phyloP scores from a whole-genome alignment of 305 asterid species.

The Ilex paraguariensis region DNA sequence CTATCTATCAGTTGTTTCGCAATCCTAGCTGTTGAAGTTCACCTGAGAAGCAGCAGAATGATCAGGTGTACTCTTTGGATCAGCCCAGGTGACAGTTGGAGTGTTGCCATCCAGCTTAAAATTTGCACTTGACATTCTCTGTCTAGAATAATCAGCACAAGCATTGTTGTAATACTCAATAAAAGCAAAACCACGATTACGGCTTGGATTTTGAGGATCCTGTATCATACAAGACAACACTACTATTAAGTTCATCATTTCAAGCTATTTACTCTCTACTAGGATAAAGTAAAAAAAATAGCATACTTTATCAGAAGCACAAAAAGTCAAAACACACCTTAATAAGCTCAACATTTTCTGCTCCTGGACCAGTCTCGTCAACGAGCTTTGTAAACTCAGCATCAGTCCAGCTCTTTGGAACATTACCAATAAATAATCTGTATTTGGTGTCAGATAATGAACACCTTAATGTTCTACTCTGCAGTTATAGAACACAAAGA shows the following conservation, averaged over 20 bases:
- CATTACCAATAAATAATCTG: conserved; percentile 85
- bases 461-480: conserved; percentile 87
- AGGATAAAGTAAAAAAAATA: neutral
- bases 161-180: conserved; percentile 95
- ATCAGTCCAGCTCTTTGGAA: conserved; percentile 82
- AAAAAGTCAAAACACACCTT: conserved; percentile 40
- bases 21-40: neutral
- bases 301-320: neutral
- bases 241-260: neutral
- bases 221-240: conserved; percentile 18
- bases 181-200: conserved; percentile 94
- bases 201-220: conserved; percentile 85
- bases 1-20: neutral
- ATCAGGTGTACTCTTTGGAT: conserved; percentile 77
- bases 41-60: conserved; percentile 89
- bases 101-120: conserved; percentile 78
- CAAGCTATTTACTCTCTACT: neutral
- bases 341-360: conserved; percentile 76
- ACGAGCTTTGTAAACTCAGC: conserved; percentile 65
- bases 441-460: conserved; percentile 84
- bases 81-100: conserved; percentile 96
- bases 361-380: conserved; percentile 85
- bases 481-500: conserved; percentile 29
- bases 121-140: conserved; percentile 55
- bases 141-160: conserved; percentile 94